Evolutionary conservation across 2,329 filamentous ascomycete genomes (phyloP).

Genomic region (Emmonsiellopsis sp.): DNA sequence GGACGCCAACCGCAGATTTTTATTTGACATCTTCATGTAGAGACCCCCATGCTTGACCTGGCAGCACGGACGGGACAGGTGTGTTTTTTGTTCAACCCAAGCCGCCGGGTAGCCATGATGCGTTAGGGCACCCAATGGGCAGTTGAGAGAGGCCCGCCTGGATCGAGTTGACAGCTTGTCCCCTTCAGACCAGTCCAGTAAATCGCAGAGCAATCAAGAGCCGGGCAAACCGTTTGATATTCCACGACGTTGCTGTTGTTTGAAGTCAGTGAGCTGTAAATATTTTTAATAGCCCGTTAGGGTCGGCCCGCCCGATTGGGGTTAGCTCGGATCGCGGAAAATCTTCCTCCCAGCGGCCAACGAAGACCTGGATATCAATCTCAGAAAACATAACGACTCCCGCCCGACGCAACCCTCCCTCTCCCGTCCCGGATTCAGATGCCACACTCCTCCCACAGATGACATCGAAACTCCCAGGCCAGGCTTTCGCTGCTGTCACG

Average conservation of each 20-base stretch:
- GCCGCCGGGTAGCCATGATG: neutral
- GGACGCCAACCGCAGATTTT: neutral
- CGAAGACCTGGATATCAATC: neutral
- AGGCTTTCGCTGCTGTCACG: slow-evolving; percentile 11
- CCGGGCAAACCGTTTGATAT: neutral
- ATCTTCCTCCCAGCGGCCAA: slow-evolving; percentile 5
- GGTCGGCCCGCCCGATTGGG: slow-evolving; percentile 4
- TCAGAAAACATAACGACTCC: neutral
- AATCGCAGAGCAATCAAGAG: neutral
- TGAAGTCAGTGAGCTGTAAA: neutral
- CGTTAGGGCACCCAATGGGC: neutral
- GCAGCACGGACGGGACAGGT: neutral
- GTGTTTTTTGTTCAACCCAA: neutral
- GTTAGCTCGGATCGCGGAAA: slow-evolving; percentile 8
- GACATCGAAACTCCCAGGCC: slow-evolving; percentile 11
- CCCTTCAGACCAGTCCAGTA: neutral
- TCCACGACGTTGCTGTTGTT: neutral
- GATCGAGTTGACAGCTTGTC: neutral
- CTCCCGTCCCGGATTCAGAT: neutral
- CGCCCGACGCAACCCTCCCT: neutral
- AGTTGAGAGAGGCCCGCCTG: neutral
- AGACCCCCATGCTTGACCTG: neutral
- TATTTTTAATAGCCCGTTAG: too few species aligned
- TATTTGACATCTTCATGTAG: neutral
- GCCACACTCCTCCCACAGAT: slow-evolving; percentile 4